These are phyloP conservation scores for Fusarium vanettenii DNA, from an alignment of 2,329 filamentous ascomycete genomes.

Conservation along the genomic window DNA sequence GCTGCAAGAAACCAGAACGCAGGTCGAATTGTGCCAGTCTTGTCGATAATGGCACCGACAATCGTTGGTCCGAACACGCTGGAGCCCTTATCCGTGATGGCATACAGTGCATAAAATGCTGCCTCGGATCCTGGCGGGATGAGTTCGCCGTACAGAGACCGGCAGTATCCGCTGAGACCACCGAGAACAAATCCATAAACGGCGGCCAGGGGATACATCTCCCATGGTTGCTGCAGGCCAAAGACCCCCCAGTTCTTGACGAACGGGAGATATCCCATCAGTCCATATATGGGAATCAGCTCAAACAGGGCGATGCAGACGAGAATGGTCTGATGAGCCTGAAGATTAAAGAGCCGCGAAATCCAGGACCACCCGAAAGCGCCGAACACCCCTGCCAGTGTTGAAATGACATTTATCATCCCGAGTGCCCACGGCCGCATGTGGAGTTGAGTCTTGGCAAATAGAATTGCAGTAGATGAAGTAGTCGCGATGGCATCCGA, in stretches of 20 bases:
- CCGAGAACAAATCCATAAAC: constrained; percentile 95
- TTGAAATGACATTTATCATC: constrained; percentile 93
- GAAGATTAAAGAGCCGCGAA: constrained; percentile 75
- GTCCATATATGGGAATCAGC: constrained; percentile 89
- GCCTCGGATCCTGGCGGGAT: constrained; percentile 95
- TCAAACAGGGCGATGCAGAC: constrained; percentile 93
- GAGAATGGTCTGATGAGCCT: constrained; percentile 88
- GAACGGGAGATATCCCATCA: constrained; percentile 87
- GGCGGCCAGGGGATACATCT: constrained; percentile 93
- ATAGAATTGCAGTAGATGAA: constrained; percentile 92
- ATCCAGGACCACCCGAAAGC: constrained; percentile 91
- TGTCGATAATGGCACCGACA: constrained; percentile 92
- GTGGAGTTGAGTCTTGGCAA: constrained; percentile 90
- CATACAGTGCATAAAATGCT: constrained; percentile 95
- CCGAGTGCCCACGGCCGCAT: constrained; percentile 92
- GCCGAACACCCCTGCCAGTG: constrained; percentile 83
- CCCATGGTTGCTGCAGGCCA: constrained; percentile 93
- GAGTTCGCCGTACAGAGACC: constrained; percentile 90
- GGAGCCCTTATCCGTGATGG: constrained; percentile 96
- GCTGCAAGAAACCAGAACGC: constrained; percentile 93
- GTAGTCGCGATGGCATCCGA: constrained; percentile 96
- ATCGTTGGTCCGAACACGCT: constrained; percentile 95
- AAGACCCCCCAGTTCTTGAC: constrained; percentile 79
- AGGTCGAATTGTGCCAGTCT: constrained; percentile 80
- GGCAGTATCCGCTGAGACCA: constrained; percentile 91